Evolutionary conservation across 495 filamentous ascomycete genomes (phyloP), one percentile per base, ranked within the genome.

Genomic region (Xanthoparmelia taractica): DNA sequence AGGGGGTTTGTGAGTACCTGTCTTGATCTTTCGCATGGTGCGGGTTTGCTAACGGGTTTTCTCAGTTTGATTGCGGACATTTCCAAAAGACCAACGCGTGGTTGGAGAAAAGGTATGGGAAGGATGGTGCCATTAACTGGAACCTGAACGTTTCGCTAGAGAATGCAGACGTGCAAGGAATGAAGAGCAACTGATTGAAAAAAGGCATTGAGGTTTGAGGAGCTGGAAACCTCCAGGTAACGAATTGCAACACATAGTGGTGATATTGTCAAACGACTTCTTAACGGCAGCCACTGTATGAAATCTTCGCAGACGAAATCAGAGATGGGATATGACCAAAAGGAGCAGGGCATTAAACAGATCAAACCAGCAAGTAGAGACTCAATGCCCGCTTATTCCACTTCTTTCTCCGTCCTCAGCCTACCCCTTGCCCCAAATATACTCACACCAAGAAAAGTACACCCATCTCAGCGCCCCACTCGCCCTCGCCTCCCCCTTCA

Each of bases 51-150:
- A 48, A 48, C 2, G 20, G 27, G 27, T 20, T n/a, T 34, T 40
- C 60, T n/a, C 69, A 88, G 85, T 92, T 94, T 68, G 82, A 86
- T 57, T 93, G 91, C 65, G 85, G 85, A 0, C 95, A 97, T 75
- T 98, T 96, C 73, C 85, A 80, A 67, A 84, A 85, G 74, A 87
- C 90, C 61, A 97, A 98, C 70, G 88, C 91, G 68, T 98, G 94
- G 93, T 77, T 98, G 38, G 78, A 79, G 59, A 67, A 77, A 65
- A 76, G 86, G 59, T 96, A 97, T 74, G 94, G 95, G 2, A 78
- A 79, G 38, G 87, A 85, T 8, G 85, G 81, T n/a, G 79, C 81
- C 67, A 92, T 98, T 70, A 85, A 97, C 72, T 98, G 94, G 94
- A 83, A 85, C 73, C 72, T 98, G 64, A 79, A 82, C 56, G 76